These are phyloP conservation scores for Russula sp. DNA, from an alignment of 768 basidiomycete genomes.

Conservation along the genomic window DNA sequence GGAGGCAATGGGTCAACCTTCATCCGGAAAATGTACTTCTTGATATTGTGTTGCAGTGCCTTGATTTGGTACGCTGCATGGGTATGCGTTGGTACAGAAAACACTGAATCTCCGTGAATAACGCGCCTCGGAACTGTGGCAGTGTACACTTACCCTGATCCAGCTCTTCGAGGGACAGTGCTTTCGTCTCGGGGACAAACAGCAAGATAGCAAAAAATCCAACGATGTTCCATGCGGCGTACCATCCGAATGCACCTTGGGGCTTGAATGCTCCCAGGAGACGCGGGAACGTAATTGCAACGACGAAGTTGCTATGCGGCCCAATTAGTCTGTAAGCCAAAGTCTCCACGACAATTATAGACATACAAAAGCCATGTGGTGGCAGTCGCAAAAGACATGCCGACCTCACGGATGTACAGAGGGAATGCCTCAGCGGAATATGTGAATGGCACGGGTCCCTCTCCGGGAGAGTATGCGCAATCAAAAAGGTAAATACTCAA, in stretches of 20 bases:
- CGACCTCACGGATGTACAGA: constrained; percentile 69
- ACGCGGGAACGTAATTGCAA: constrained; percentile 66
- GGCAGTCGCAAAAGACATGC: constrained; percentile 66
- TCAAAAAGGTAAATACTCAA: constrained; percentile 52
- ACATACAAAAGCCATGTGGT: constrained; percentile 46
- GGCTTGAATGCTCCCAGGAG: constrained; percentile 55
- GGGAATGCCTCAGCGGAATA: constrained; percentile 93
- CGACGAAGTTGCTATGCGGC: constrained; percentile 23
- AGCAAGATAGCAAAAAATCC: constrained; percentile 54
- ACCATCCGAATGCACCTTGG: constrained; percentile 70
- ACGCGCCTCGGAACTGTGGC: neutral
- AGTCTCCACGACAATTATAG: neutral
- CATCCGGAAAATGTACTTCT: constrained; percentile 44
- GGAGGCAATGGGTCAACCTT: constrained; percentile 37
- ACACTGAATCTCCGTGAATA: constrained; percentile 31
- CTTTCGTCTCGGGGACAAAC: constrained; percentile 67
- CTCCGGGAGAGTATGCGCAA: constrained; percentile 74
- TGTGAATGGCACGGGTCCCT: constrained; percentile 86
- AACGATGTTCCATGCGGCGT: constrained; percentile 55
- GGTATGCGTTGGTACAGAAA: constrained; percentile 42
- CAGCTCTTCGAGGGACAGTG: constrained; percentile 57
- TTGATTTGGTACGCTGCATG: constrained; percentile 57
- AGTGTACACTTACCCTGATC: constrained; percentile 35
- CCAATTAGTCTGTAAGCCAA: neutral
- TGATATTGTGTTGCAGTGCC: constrained; percentile 46